Base-by-base conservation (phyloP, 2,329 filamentous ascomycete genomes). In the Claviceps maximensis region DNA sequence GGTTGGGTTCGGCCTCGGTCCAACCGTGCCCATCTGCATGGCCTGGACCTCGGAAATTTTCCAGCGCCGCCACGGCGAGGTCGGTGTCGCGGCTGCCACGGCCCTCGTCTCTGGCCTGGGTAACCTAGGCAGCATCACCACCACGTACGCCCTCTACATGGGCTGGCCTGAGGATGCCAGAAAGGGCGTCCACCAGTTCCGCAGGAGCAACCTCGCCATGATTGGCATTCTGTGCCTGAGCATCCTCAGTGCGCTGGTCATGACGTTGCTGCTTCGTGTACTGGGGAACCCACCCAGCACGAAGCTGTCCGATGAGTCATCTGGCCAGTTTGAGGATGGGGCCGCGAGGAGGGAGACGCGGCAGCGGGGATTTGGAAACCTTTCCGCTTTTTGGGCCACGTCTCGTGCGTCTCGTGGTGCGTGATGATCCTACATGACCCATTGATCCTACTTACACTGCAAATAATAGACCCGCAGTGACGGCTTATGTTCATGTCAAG, bases 21-120 rank as follows among this genome's bases (percentile, higher is more conserved):
- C 89, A 3, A 95, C 89, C 0, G 89, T 95, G 1, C 89, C 89
- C 12, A 91, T 91, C 62, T 91, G 87, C 67, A 95, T 95, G 89
- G 85, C 89, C 38, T 95, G 89, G 89, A 89, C 87, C 33, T 87
- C 83, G 57, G 87, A 95, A 69, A 85, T 95, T 63, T 95, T 95
- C 73, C 89, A 95, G 70, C 79, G 79, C 33, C 84, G 89, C 13
- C 89, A 95, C 63, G 88, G 89, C 47, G 89, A 95, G 68, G 87
- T 95, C 23, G 89, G 89, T 53, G 89, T 95, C 7, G 89, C 89
- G 4, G 86, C 89, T 15, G 89, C 89, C 0, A 82, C 86, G 1
- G 89, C 89, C 2, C 75, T 95, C 12, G 89, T 95, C 1, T 93
- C 87, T 0, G 89, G 89, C 1, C 74, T 94, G 41, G 89, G 89